phyloP scores from a whole-genome alignment of 345 rosid genomes.

The Combretum micranthum region DNA sequence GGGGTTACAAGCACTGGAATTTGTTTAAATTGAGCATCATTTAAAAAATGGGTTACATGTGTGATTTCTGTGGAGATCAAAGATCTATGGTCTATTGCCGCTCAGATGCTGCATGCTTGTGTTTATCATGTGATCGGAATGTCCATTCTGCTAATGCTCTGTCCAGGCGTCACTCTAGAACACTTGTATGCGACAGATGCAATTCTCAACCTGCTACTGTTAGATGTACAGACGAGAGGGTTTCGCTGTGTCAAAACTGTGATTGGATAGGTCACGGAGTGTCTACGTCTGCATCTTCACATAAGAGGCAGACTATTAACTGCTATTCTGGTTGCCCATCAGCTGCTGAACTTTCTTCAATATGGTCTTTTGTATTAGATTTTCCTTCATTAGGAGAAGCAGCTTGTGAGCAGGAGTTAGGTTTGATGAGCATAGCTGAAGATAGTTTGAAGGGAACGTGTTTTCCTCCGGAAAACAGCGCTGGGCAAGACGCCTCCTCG shows the following conservation, averaged over 20 bases:
- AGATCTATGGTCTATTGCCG: conserved; percentile 90
- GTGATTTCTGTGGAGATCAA: conserved; percentile 93
- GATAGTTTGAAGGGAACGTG: conserved; percentile 19
- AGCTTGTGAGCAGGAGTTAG: conserved; percentile 67
- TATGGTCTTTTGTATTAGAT: conserved; percentile 77
- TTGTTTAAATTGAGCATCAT: no score
- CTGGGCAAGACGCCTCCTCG: conserved; percentile 24
- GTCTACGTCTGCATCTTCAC: conserved; percentile 41
- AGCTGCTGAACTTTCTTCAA: conserved; percentile 72
- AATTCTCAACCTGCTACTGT: conserved; percentile 74
- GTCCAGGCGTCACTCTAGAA: conserved; percentile 84
- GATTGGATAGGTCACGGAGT: conserved; percentile 74
- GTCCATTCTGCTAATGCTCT: conserved; percentile 95
- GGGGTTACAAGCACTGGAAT: not conserved
- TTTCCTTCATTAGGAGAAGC: conserved; percentile 42
- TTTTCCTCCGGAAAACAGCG: conserved; percentile 26
- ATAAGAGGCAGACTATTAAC: conserved; percentile 69
- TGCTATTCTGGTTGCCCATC: conserved; percentile 95
- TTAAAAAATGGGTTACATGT: conserved; percentile 68
- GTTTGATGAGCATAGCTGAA: conserved; percentile 80
- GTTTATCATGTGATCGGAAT: conserved; percentile 89
- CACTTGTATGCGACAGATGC: conserved; percentile 85
- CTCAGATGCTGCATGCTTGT: conserved; percentile 90
- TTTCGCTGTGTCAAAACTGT: conserved; percentile 95
- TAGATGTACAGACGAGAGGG: conserved; percentile 71